Conservation (phyloP, 192 early-diverging fungal genomes). For the Spizellomyces punctatus region DNA sequence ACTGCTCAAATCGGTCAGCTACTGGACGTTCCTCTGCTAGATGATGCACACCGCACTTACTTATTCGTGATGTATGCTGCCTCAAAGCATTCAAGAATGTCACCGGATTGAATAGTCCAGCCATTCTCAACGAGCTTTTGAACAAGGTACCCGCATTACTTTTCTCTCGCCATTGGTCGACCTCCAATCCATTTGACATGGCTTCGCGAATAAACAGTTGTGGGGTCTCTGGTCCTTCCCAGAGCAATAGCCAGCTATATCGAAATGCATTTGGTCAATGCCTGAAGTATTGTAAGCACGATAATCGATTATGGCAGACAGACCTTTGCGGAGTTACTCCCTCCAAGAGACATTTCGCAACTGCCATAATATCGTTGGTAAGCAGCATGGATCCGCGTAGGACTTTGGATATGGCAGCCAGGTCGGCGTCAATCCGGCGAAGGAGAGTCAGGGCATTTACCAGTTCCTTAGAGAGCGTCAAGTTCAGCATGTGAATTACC, state of each 20-base stretch:
- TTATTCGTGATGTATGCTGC: conserved; percentile 52
- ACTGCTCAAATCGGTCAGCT: conserved; percentile 25
- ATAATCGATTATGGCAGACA: not conserved
- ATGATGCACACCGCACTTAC: conserved; percentile 26
- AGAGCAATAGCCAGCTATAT: conserved; percentile 38
- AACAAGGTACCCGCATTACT: conserved; percentile 31
- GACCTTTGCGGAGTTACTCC: conserved; percentile 46
- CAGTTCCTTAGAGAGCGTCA: conserved; percentile 39
- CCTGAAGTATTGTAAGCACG: not conserved
- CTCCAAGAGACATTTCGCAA: conserved; percentile 39
- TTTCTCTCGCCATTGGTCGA: conserved; percentile 33
- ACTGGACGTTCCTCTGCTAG: not conserved
- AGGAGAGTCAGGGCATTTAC: conserved; percentile 38
- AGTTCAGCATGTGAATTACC: not conserved
- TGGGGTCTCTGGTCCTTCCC: conserved; percentile 52
- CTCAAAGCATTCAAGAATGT: conserved; percentile 57
- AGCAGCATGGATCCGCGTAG: conserved; percentile 45
- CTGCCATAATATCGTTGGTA: conserved; percentile 42
- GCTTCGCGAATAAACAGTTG: conserved; percentile 42
- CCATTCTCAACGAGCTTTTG: conserved; percentile 33
- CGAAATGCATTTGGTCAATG: not conserved
- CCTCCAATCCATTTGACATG: conserved; percentile 35
- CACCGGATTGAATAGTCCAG: conserved; percentile 47
- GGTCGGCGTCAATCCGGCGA: conserved; percentile 44
- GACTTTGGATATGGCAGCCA: conserved; percentile 43